Conservation (phyloP, 75 land plant genomes). For the Chamaecyparis obtusa region DNA sequence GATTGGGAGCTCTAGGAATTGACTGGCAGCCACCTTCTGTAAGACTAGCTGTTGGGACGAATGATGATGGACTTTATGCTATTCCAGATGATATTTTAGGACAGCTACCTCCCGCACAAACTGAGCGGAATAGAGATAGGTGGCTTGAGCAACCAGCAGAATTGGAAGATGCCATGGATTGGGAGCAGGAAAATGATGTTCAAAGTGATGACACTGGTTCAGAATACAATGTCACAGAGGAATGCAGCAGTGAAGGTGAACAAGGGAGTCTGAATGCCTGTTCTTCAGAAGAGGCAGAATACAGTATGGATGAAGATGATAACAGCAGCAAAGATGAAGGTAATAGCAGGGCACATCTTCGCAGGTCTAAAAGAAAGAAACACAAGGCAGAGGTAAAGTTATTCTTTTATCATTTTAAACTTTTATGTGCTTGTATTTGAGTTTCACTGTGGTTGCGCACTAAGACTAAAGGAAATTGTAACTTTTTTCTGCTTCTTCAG, state of each 20-base stretch:
- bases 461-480: not conserved
- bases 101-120: constrained; percentile 30
- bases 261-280: constrained; percentile 42
- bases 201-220: constrained; percentile 85
- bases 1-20: constrained; percentile 78
- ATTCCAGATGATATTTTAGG: constrained; percentile 28
- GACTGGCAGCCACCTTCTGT: constrained; percentile 85
- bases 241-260: constrained; percentile 58
- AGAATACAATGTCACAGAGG: constrained; percentile 86
- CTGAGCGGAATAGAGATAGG: constrained; percentile 46
- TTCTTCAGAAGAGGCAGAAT: constrained; percentile 41
- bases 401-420: not conserved
- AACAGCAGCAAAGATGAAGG: constrained; percentile 27
- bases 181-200: constrained; percentile 84
- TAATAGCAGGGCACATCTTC: constrained; percentile 36
- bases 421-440: not conserved
- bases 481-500: constrained; percentile 29
- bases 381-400: constrained; percentile 53
- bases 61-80: constrained; percentile 28
- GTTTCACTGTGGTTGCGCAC: not conserved
- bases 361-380: constrained; percentile 77
- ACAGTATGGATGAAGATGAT: constrained; percentile 53
- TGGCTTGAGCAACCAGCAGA: constrained; percentile 79
- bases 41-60: constrained; percentile 67
- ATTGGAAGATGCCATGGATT: constrained; percentile 67